Conservation (phyloP, 306 rosid genomes). For the Urtica urens region DNA sequence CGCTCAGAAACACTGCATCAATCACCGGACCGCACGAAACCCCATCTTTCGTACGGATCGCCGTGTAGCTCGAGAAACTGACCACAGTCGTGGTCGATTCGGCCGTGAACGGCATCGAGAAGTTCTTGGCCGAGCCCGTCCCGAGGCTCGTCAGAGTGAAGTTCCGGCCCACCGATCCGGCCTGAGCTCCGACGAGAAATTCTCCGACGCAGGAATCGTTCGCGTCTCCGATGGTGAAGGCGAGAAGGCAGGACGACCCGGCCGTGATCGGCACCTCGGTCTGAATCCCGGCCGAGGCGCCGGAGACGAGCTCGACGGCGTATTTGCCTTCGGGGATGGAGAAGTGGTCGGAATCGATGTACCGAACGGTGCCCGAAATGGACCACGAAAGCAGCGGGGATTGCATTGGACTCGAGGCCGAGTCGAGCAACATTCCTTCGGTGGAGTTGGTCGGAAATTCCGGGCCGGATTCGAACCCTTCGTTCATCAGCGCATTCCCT, state of each 20-base stretch:
- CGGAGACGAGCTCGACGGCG: constrained; percentile 21
- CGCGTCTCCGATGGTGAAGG: constrained; percentile 25
- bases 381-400: constrained; percentile 23
- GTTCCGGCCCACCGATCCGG: constrained; percentile 21
- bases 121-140: constrained; percentile 20
- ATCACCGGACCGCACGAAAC: constrained; percentile 25
- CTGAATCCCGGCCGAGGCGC: constrained; percentile 25
- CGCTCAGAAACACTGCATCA: constrained; percentile 22
- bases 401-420: constrained; percentile 15
- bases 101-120: constrained; percentile 20
- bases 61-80: constrained; percentile 18
- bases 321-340: constrained; percentile 27
- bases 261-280: constrained; percentile 8
- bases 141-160: constrained; percentile 24
- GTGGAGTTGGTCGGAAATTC: constrained; percentile 15
- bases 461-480: constrained; percentile 25
- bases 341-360: constrained; percentile 22
- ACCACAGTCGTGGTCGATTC: constrained; percentile 2
- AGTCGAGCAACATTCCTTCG: constrained; percentile 23
- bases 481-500: constrained; percentile 17
- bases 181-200: constrained; percentile 18
- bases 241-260: constrained; percentile 20
- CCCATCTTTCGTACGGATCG: constrained; percentile 23
- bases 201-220: constrained; percentile 19
- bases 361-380: constrained; percentile 20